Conservation (phyloP, 805 yeast species). For the Ogataea methanolica region DNA sequence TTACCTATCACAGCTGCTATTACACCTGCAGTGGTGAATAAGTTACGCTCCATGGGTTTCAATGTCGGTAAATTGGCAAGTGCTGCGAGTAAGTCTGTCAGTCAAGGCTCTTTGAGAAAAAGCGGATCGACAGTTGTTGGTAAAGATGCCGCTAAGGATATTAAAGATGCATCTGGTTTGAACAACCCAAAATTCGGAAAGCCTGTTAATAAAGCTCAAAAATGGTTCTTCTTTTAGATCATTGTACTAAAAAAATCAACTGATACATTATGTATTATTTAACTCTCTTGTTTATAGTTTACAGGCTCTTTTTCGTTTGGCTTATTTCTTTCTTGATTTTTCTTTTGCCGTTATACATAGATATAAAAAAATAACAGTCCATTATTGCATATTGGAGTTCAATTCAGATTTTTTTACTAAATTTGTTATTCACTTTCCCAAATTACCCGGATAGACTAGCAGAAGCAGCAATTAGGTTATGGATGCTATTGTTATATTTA, state of each 20-base stretch:
- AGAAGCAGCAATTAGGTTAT: no score
- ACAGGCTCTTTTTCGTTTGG: no score
- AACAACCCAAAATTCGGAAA: slow-evolving; percentile 47
- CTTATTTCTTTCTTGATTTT: no score
- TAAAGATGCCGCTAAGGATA: slow-evolving; percentile 10
- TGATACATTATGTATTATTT: no score
- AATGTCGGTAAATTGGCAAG: slow-evolving; percentile 56
- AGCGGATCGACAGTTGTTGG: slow-evolving; percentile 22
- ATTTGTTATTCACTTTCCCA: no score
- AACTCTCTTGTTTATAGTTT: no score
- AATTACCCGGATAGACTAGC: no score
- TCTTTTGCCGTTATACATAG: no score
- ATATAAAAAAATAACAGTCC: no score
- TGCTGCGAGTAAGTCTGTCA: slow-evolving; percentile 22
- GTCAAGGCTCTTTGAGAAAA: slow-evolving; percentile 20
- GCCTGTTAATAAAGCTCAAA: slow-evolving; percentile 44
- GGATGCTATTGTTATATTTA: no score
- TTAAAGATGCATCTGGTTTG: slow-evolving; percentile 35
- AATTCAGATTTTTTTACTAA: no score
- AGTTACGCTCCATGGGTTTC: slow-evolving; percentile 74
- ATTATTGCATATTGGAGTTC: no score
- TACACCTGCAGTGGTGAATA: slow-evolving; percentile 72
- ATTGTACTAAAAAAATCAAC: background rate
- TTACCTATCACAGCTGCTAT: slow-evolving; percentile 89
- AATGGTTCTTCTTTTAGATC: slow-evolving; percentile 51